Base-by-base conservation (phyloP, 2,329 filamentous ascomycete genomes). In the Aureobasidium melanogenum region DNA sequence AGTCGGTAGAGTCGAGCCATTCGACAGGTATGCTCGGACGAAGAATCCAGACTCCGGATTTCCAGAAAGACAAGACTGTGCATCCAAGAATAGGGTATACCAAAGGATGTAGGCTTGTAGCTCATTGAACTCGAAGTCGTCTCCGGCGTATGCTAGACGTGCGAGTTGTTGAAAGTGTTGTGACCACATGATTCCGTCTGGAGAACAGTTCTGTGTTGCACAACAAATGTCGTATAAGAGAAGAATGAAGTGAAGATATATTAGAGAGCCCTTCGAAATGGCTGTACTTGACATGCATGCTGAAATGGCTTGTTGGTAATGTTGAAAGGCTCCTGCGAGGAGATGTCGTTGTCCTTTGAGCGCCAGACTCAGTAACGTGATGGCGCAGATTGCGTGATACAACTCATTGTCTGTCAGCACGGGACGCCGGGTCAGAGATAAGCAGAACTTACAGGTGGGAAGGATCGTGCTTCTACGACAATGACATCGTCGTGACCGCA, bases 181-280 rank as follows among this genome's bases (percentile, higher is more conserved):
- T 34, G 80, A 78, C 79, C 80, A 84, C 65, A 83, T 73, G 52
- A 77, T 78, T 10, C 77, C 73, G n/a, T 75, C 57, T 10, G 58
- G 56, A 15, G 50, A 54, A 22, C 48, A 62, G 30, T 56, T 51
- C n/a, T 60, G 43, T 30, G 60, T 58, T 5, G 63, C 55, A 28
- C 56, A 64, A 64, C 73, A 69, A 62, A 82, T 79, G 71, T 84
- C 82, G 66, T 83, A 84, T 22, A 84, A 71, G 32, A 84, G 74
- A 14, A 84, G 75, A 5, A 84, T 71, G 63, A 83, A 83, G 67
- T 84, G 81, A 1, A 81, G 80, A 28, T 83, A 74, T 63, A 84
- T 79, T n/a, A 79, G 73, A 12, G 80, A 81, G 66, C 84, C 80
- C 0, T 79, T 81, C 17, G 79, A 74, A 22, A 82, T 71, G 65